phyloP scores from a whole-genome alignment of 208 protist genomes.

The Angomonas deanei region DNA sequence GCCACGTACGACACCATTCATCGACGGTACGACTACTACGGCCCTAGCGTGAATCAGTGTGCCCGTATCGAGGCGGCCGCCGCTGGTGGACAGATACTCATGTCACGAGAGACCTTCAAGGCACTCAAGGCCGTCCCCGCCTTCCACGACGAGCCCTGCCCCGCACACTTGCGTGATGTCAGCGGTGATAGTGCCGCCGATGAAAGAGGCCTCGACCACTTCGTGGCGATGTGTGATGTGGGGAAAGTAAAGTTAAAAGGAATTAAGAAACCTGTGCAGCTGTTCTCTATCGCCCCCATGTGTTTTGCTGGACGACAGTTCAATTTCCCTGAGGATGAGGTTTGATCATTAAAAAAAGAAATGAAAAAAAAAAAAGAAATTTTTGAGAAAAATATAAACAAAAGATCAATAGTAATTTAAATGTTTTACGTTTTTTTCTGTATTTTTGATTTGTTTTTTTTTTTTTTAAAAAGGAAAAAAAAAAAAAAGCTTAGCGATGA shows the following conservation, averaged over 20 bases:
- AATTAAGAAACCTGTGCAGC: conserved; percentile 37
- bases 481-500: background rate
- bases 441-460: conserved; percentile 2
- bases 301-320: conserved; percentile 46
- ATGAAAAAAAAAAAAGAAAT: too few species aligned
- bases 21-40: conserved; percentile 87
- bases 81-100: conserved; percentile 77
- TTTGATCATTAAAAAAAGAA: background rate
- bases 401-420: too few species aligned
- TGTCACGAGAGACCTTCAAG: conserved; percentile 61
- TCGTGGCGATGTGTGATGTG: conserved; percentile 45
- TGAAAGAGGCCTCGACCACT: conserved; percentile 41
- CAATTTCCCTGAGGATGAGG: conserved; percentile 4
- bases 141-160: conserved; percentile 54
- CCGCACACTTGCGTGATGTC: conserved; percentile 26
- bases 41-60: conserved; percentile 77
- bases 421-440: conserved; percentile 5
- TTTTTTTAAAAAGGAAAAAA: background rate
- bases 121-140: conserved; percentile 45
- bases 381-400: too few species aligned
- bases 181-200: conserved; percentile 7
- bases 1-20: conserved; percentile 58
- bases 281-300: conserved; percentile 50
- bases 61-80: conserved; percentile 62
- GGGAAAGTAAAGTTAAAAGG: conserved; percentile 39